Percentiles rank a stretch among this genome's conserved stretches.
phyloP scores from a whole-genome alignment of 495 filamentous ascomycete species.

The Hypoxylon cercidicola region DNA sequence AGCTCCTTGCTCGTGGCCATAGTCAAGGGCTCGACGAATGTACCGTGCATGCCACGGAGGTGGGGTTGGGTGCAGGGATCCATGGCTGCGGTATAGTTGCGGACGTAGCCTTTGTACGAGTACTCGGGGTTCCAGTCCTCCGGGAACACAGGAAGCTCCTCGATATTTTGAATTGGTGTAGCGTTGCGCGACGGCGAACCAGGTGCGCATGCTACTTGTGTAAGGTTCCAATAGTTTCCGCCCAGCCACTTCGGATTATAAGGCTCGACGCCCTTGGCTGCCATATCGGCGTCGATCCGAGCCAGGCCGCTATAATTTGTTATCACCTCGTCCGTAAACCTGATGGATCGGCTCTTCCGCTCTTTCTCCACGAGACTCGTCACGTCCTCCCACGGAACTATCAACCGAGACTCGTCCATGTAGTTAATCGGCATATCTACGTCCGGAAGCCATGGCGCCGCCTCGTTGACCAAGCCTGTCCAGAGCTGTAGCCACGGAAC shows the following conservation, averaged over 20 bases:
- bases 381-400: constrained; percentile 69
- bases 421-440: constrained; percentile 73
- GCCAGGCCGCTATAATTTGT: constrained; percentile 42
- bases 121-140: constrained; percentile 42
- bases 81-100: constrained; percentile 69
- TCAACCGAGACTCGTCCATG: constrained; percentile 70
- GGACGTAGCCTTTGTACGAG: constrained; percentile 64
- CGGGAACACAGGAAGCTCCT: constrained; percentile 50
- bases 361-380: constrained; percentile 62
- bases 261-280: constrained; percentile 17
- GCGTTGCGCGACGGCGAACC: constrained; percentile 63
- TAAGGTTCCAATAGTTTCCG: constrained; percentile 50
- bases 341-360: constrained; percentile 52
- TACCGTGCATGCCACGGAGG: constrained; percentile 71
- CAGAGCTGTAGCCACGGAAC: constrained; percentile 65
- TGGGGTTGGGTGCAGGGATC: constrained; percentile 69
- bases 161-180: constrained; percentile 50
- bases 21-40: constrained; percentile 72
- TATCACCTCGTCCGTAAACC: constrained; percentile 40
- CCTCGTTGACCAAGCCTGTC: constrained; percentile 59
- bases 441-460: constrained; percentile 67
- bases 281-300: constrained; percentile 41
- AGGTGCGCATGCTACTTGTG: constrained; percentile 63
- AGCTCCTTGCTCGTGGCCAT: constrained; percentile 65
- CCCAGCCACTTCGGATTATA: constrained; percentile 43